Base-by-base conservation (phyloP, 805 yeast genomes). In the Candida sithepensis region DNA sequence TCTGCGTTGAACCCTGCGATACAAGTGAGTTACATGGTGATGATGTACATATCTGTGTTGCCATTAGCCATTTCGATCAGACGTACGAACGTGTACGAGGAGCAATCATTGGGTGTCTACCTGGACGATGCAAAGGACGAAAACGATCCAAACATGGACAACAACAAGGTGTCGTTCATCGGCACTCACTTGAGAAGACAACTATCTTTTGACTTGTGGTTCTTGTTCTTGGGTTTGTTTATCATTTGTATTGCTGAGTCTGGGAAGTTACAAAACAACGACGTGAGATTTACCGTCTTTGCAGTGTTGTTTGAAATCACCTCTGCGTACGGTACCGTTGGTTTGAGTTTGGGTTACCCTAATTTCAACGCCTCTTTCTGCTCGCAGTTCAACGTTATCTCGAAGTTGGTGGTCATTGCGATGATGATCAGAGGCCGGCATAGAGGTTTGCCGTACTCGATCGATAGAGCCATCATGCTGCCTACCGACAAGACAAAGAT, bases 41-140 rank as follows among this genome's bases (percentile, higher is more conserved):
- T 94, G 98, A 94, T 94, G 99, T 94, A 94, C 69, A 90, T 94
- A 23, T 92, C 98, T 14, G 97, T 92, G 39, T 74, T 91, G 62
- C 99, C 99, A 1, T 72, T 94, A 57, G 99, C 99, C 28, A 94
- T 94, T 54, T 88, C 97, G 34, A 90, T 94, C 52, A 82, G 99
- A 70, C 79, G 97, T 65, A 94, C 99, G 18, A 94, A 94, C 64
- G 99, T 94, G 46, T 94, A 94, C 69, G 99, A 94, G 64, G 99
- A 94, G 60, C 98, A 90, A 63, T 87, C 97, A 0, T 69, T 94
- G 47, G 99, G 99, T n/a, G 77, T 90, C n/a, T 91, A 88, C 61
- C 40, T 55, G 13, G 60, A 63, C 22, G 50, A 48, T 8, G 1
- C 60, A 69, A 14, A 75, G 69, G n/a, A n/a, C n/a, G 66, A 66